Conservation (phyloP, 2,329 filamentous ascomycete species). For the Fusarium circinatum region DNA sequence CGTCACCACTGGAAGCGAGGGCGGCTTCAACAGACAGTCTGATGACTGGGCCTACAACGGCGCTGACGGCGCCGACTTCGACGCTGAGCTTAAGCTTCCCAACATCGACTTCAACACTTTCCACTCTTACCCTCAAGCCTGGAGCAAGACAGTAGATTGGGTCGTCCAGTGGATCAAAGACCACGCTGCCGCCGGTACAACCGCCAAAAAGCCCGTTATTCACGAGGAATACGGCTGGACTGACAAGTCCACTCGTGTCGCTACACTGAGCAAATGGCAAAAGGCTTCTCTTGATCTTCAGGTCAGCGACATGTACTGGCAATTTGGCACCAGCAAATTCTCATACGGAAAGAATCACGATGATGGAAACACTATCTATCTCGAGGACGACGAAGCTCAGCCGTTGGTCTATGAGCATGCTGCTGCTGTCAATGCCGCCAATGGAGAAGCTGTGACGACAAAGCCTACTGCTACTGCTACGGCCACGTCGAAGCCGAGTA, state of each 20-base stretch:
- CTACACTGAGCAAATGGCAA: constrained; percentile 62
- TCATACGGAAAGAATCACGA: constrained; percentile 65
- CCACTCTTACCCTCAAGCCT: constrained; percentile 67
- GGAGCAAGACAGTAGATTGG: constrained; percentile 63
- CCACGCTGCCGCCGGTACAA: constrained; percentile 54
- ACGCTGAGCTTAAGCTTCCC: constrained; percentile 56
- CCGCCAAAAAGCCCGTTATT: constrained; percentile 59
- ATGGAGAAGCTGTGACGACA: constrained; percentile 29
- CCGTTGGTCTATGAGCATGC: constrained; percentile 57
- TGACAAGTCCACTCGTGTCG: constrained; percentile 55
- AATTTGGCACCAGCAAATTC: constrained; percentile 61
- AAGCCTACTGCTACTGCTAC: neutral
- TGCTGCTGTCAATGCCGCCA: constrained; percentile 53
- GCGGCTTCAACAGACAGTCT: constrained; percentile 61
- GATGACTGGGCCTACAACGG: constrained; percentile 59
- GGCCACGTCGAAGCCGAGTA: constrained; percentile 4
- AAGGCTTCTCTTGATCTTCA: constrained; percentile 57
- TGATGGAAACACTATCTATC: constrained; percentile 66
- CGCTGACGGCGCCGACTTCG: constrained; percentile 63
- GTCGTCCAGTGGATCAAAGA: constrained; percentile 65
- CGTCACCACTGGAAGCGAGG: constrained; percentile 67
- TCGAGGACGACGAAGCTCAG: constrained; percentile 61
- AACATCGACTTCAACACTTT: constrained; percentile 65
- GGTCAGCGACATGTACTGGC: constrained; percentile 66
- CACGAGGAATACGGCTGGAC: constrained; percentile 54